Evolutionary conservation across 75 land plant genomes (phyloP), one percentile per base, ranked within the genome.

Genomic region (Adiantum capillusveneris): DNA sequence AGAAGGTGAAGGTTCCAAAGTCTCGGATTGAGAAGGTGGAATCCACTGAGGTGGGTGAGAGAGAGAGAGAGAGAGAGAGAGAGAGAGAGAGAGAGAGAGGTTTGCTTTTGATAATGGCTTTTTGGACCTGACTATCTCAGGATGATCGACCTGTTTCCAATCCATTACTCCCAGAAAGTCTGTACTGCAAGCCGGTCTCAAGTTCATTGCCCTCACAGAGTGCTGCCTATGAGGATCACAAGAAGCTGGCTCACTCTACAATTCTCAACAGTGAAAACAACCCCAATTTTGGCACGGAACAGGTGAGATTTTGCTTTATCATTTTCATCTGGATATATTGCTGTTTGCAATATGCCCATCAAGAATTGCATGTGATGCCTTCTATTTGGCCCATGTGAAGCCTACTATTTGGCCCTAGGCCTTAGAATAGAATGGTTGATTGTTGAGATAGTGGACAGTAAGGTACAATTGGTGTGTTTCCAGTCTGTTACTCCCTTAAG

Each of bases 261-360:
- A 56, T 71, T 1, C 71, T 66, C 60, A 72, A 70, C 63, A 79
- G 78, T 25, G 79, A 79, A 41, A 75, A 84, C 59, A 63, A 51
- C 22, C 77, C 96, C n/a, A 89, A 86, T 45, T 90, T 85, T 84
- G 96, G 98, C 56, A 94, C 98, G 7, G 91, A 90, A 48, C 96
- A 94, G 79, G 98, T 81, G 53, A 25, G 21, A 3, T 34, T 34
- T 34, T 34, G 7, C 9, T 34, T n/a, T n/a, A n/a, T n/a, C n/a
- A n/a, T n/a, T n/a, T n/a, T n/a, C n/a, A n/a, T n/a, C n/a, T n/a
- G n/a, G n/a, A n/a, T n/a, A n/a, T n/a, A n/a, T n/a, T n/a, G n/a
- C n/a, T n/a, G n/a, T n/a, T n/a, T n/a, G n/a, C n/a, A n/a, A n/a
- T n/a, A n/a, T n/a, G n/a, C n/a, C n/a, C n/a, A n/a, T n/a, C n/a